Conservation (phyloP, 192 early-diverging fungal genomes). For the Podila verticillata region DNA sequence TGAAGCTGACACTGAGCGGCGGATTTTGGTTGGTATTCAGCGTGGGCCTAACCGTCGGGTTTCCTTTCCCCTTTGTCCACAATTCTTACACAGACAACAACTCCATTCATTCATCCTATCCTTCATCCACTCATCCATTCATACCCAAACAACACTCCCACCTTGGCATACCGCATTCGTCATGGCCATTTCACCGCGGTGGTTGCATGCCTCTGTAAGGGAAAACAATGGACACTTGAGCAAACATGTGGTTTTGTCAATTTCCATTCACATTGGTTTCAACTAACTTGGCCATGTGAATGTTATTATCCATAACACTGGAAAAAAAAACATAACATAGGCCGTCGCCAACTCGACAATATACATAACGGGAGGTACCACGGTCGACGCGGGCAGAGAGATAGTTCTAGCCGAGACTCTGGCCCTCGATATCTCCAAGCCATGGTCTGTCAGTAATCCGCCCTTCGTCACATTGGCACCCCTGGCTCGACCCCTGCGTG, state of each 20-base stretch:
- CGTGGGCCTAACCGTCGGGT: too few relatives aligned
- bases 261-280: neutral
- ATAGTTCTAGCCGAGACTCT: slow-evolving; percentile 22
- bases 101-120: neutral
- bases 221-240: neutral
- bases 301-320: too few relatives aligned
- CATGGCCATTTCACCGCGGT: slow-evolving; percentile 31
- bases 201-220: slow-evolving; percentile 47
- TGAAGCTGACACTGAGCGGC: too few relatives aligned
- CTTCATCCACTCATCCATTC: neutral
- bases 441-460: slow-evolving; percentile 29
- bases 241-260: too few relatives aligned
- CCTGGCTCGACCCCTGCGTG: slow-evolving; percentile 20
- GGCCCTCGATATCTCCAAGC: slow-evolving; percentile 19
- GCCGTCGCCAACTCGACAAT: slow-evolving; percentile 11
- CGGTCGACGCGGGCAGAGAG: slow-evolving; percentile 11
- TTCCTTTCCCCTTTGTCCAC: too few relatives aligned
- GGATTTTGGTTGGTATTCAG: too few relatives aligned
- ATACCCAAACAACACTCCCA: neutral
- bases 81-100: too few relatives aligned
- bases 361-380: slow-evolving; percentile 38
- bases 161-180: neutral
- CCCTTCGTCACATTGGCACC: neutral
- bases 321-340: neutral
- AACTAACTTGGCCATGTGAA: too few relatives aligned